Evolutionary conservation across 2,329 filamentous ascomycete genomes (phyloP).

Genomic region (Hypocrella siamensis): DNA sequence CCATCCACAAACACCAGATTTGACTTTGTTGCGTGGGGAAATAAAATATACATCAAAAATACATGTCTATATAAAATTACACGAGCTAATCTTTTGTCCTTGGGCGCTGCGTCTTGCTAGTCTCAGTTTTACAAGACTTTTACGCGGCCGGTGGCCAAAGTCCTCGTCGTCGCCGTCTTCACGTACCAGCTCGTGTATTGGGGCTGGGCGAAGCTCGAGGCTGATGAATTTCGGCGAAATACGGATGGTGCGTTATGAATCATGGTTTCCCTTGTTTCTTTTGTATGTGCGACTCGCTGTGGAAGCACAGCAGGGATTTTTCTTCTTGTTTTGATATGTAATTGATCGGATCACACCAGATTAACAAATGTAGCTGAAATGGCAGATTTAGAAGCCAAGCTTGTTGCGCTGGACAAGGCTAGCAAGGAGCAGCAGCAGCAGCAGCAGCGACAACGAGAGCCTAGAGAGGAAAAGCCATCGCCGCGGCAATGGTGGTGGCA

Average conservation of each 20-base stretch:
- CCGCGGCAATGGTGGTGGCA: neutral
- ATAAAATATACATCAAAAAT: too few species aligned
- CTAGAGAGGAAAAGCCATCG: neutral
- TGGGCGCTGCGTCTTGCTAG: too few species aligned
- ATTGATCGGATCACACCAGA: too few species aligned
- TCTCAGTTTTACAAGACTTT: conserved; percentile 61
- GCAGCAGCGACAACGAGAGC: neutral
- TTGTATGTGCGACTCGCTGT: neutral
- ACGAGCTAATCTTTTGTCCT: too few species aligned
- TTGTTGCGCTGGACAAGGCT: conserved; percentile 17
- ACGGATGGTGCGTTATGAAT: conserved; percentile 33
- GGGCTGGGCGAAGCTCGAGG: conserved; percentile 59
- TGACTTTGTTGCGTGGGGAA: too few species aligned
- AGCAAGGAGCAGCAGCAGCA: neutral
- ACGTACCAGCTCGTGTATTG: conserved; percentile 68
- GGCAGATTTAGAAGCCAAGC: conserved; percentile 19
- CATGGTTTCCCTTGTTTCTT: neutral
- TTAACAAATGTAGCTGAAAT: conserved; percentile 19
- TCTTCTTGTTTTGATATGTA: neutral
- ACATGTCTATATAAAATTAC: too few species aligned
- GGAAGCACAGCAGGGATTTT: neutral
- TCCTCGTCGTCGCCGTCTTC: conserved; percentile 58
- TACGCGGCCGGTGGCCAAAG: conserved; percentile 56
- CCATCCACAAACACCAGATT: too few species aligned
- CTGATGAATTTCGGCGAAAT: conserved; percentile 47